Percentiles rank a stretch among this genome's conserved stretches.
phyloP scores from a whole-genome alignment of 179 eudicot species.

The Pouteria campechiana region DNA sequence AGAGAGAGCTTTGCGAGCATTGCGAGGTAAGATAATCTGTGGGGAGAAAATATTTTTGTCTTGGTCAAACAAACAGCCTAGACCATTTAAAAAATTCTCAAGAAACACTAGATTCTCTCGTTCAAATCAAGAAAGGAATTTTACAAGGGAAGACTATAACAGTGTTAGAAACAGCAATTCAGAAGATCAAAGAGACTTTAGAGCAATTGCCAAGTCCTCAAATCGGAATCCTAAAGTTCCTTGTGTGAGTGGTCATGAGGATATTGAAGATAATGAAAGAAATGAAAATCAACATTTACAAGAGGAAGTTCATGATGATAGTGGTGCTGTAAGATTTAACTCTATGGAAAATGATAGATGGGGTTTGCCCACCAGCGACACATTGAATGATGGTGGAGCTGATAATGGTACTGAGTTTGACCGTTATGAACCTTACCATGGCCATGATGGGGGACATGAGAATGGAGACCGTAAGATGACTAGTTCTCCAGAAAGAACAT shows the following conservation, averaged over 20 bases:
- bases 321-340: slow-evolving; percentile 8
- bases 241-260: slow-evolving; percentile 6
- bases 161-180: slow-evolving; percentile 4
- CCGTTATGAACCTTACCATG: slow-evolving; percentile 37
- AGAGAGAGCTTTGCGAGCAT: slow-evolving; percentile 40
- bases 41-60: slow-evolving; percentile 34
- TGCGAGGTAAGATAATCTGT: slow-evolving; percentile 38
- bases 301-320: slow-evolving; percentile 8
- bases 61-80: slow-evolving; percentile 51
- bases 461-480: slow-evolving; percentile 7
- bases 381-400: slow-evolving; percentile 8
- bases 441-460: slow-evolving; percentile 16
- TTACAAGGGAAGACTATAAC: slow-evolving; percentile 6
- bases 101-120: slow-evolving; percentile 12
- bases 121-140: slow-evolving; percentile 15
- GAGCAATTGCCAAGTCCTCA: slow-evolving; percentile 8
- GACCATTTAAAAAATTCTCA: slow-evolving; percentile 8
- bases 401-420: slow-evolving; percentile 23
- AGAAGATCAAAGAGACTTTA: slow-evolving; percentile 9
- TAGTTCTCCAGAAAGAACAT: slow-evolving; percentile 12
- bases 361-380: slow-evolving; percentile 19
- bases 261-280: neutral
- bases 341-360: slow-evolving; percentile 27
- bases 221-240: slow-evolving; percentile 12
- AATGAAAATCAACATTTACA: neutral